These are phyloP conservation scores for Chrysoporthe deuterocubensis DNA, from an alignment of 2,329 filamentous ascomycete genomes.

Conservation along the genomic window DNA sequence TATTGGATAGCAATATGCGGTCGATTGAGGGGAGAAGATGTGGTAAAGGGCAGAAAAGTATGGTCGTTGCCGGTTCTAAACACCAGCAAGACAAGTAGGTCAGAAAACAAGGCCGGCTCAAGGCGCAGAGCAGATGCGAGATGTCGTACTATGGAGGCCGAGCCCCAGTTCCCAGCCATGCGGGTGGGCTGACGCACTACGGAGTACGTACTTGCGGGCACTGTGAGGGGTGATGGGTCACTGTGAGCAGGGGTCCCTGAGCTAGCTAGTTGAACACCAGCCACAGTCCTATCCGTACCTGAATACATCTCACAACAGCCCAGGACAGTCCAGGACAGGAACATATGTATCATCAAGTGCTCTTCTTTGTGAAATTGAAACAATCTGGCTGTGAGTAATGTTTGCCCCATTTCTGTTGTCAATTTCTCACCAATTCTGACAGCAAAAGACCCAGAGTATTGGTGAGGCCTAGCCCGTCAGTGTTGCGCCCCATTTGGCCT, in stretches of 20 bases:
- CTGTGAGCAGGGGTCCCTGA: neutral
- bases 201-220: neutral
- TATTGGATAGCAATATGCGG: neutral
- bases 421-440: too few relatives aligned
- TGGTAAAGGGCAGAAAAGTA: neutral
- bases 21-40: neutral
- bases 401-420: too few relatives aligned
- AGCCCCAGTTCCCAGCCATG: neutral
- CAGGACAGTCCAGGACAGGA: too few relatives aligned
- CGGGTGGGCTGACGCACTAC: neutral
- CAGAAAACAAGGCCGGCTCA: neutral
- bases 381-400: too few relatives aligned
- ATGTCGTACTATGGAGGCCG: slow-evolving; percentile 8
- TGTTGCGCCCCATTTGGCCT: too few relatives aligned
- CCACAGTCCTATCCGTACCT: neutral
- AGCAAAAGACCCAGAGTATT: too few relatives aligned
- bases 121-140: neutral
- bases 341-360: too few relatives aligned
- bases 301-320: too few relatives aligned
- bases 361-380: too few relatives aligned
- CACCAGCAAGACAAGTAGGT: neutral
- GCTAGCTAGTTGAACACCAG: neutral
- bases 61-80: neutral
- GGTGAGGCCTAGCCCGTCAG: too few relatives aligned
- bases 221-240: slow-evolving; percentile 2